Evolutionary conservation across 768 basidiomycete species (phyloP).

Genomic region (Chlorophyllum brunneum): DNA sequence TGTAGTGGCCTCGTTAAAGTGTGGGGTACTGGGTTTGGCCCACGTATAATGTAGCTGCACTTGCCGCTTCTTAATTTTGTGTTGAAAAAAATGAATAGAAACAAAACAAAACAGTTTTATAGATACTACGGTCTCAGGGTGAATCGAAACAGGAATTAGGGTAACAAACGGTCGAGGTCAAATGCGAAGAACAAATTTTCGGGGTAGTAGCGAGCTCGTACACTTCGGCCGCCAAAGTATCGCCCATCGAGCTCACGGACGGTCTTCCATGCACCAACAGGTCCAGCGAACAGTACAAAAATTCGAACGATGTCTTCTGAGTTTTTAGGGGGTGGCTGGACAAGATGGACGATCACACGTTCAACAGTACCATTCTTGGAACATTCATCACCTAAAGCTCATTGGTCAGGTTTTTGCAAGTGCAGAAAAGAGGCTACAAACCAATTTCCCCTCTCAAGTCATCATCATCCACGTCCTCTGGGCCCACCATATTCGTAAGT

Average conservation of each 20-base stretch:
- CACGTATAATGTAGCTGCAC: too few species aligned
- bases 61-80: not conserved
- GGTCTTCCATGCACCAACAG: constrained; percentile 94
- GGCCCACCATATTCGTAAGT: constrained; percentile 85
- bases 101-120: constrained; percentile 1
- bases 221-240: constrained; percentile 83
- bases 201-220: constrained; percentile 79
- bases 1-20: not conserved
- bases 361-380: constrained; percentile 91
- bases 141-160: constrained; percentile 15
- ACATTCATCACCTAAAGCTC: constrained; percentile 77
- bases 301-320: constrained; percentile 85
- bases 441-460: constrained; percentile 88
- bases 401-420: too few species aligned
- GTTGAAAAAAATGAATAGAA: not conserved
- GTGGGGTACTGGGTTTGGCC: not conserved
- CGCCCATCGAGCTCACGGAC: constrained; percentile 91
- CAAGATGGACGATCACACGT: constrained; percentile 78
- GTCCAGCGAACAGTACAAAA: constrained; percentile 88
- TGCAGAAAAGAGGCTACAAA: constrained; percentile 26
- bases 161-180: constrained; percentile 45
- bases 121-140: constrained; percentile 4
- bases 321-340: constrained; percentile 60
- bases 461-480: constrained; percentile 80
- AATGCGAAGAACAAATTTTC: constrained; percentile 50